phyloP scores from a whole-genome alignment of 2,329 filamentous ascomycete genomes.

The Nemania sp. region DNA sequence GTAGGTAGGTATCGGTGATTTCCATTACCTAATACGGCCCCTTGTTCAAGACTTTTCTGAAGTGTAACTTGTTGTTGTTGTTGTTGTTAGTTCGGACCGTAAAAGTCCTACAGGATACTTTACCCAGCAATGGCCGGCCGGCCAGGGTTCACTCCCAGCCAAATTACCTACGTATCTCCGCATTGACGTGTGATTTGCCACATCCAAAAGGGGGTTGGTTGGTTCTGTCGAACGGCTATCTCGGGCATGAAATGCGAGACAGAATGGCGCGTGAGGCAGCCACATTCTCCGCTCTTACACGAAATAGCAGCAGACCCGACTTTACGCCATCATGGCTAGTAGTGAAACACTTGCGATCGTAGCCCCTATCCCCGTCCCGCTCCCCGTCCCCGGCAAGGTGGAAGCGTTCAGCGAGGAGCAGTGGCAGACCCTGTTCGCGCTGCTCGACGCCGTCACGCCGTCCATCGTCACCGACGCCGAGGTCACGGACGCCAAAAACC shows the following conservation, averaged over 20 bases:
- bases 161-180: too few species aligned
- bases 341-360: slow-evolving; percentile 15
- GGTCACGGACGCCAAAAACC: slow-evolving; percentile 44
- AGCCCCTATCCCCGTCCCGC: slow-evolving; percentile 32
- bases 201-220: too few species aligned
- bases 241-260: neutral
- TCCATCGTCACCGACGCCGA: slow-evolving; percentile 54
- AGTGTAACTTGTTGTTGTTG: too few species aligned
- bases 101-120: too few species aligned
- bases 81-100: too few species aligned
- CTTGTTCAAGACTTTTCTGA: too few species aligned
- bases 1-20: too few species aligned
- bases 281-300: neutral
- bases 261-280: neutral
- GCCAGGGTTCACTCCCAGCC: too few species aligned
- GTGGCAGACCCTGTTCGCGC: slow-evolving; percentile 58
- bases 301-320: neutral
- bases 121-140: too few species aligned
- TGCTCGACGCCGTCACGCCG: slow-evolving; percentile 65
- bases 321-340: slow-evolving; percentile 32
- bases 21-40: too few species aligned
- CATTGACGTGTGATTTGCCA: too few species aligned
- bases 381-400: slow-evolving; percentile 29
- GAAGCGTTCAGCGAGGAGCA: slow-evolving; percentile 45
- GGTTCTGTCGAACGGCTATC: neutral